Conservation (phyloP, 2,329 filamentous ascomycete species). For the Sclerotinia minor region DNA sequence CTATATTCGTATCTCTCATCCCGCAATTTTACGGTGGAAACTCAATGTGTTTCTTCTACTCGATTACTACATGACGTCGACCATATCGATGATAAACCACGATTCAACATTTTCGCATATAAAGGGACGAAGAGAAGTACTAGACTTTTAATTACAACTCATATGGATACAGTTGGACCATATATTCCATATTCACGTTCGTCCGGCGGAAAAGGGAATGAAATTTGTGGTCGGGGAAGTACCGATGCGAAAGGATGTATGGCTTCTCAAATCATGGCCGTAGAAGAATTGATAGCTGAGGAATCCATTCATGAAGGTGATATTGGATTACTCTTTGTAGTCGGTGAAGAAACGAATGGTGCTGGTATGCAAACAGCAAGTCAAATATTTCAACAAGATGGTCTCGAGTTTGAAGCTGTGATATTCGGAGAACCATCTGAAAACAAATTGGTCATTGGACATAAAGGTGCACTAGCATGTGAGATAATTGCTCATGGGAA, state of each 20-base stretch:
- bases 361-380: constrained; percentile 71
- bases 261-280: constrained; percentile 71
- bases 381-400: constrained; percentile 40
- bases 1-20: constrained; percentile 6
- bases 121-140: constrained; percentile 48
- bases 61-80: background rate
- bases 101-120: constrained; percentile 62
- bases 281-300: constrained; percentile 52
- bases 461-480: constrained; percentile 79
- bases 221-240: constrained; percentile 69
- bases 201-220: constrained; percentile 34
- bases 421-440: constrained; percentile 93
- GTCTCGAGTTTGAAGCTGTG: constrained; percentile 60
- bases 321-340: constrained; percentile 63
- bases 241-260: constrained; percentile 69
- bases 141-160: constrained; percentile 55
- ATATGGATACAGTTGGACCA: constrained; percentile 62
- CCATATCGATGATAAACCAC: background rate
- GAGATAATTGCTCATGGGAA: constrained; percentile 66
- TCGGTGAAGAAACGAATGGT: constrained; percentile 80
- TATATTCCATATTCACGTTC: constrained; percentile 44
- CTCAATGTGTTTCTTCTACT: background rate
- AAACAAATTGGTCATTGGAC: constrained; percentile 80
- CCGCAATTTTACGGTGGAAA: constrained; percentile 21
- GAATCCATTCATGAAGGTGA: constrained; percentile 47